Evolutionary conservation across 208 protist species (phyloP).

Genomic region (Leishmania tropica): DNA sequence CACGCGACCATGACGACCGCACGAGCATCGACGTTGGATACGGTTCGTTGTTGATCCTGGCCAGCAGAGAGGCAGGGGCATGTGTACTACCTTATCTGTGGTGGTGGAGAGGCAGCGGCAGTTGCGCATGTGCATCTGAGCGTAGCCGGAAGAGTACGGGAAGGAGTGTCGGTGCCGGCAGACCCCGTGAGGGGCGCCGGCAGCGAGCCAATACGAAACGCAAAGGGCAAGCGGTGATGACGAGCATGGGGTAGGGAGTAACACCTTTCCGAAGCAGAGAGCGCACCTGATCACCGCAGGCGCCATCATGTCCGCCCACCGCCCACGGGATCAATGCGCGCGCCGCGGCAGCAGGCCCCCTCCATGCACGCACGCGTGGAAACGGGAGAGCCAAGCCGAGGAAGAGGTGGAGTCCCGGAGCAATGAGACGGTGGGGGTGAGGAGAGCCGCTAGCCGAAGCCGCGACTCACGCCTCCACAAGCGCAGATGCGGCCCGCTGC

Average conservation of each 20-base stretch:
- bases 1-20: conserved; percentile 5
- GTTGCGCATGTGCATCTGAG: background rate
- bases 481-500: background rate
- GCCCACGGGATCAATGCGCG: background rate
- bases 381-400: background rate
- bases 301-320: too few relatives aligned
- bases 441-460: background rate
- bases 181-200: background rate
- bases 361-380: background rate
- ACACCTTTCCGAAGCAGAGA: background rate
- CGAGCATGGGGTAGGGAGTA: background rate
- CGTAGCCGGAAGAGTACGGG: background rate
- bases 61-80: background rate
- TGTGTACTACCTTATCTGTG: background rate
- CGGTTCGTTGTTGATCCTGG: background rate
- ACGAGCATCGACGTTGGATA: conserved; percentile 7
- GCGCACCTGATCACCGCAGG: background rate
- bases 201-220: background rate
- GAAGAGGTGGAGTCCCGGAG: background rate
- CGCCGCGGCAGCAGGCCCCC: background rate
- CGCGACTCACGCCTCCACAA: background rate
- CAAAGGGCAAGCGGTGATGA: background rate
- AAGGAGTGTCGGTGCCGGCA: too few relatives aligned
- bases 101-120: background rate
- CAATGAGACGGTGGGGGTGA: background rate